Base-by-base conservation (phyloP, 2,329 filamentous ascomycete genomes). In the Seiridium unicorne region DNA sequence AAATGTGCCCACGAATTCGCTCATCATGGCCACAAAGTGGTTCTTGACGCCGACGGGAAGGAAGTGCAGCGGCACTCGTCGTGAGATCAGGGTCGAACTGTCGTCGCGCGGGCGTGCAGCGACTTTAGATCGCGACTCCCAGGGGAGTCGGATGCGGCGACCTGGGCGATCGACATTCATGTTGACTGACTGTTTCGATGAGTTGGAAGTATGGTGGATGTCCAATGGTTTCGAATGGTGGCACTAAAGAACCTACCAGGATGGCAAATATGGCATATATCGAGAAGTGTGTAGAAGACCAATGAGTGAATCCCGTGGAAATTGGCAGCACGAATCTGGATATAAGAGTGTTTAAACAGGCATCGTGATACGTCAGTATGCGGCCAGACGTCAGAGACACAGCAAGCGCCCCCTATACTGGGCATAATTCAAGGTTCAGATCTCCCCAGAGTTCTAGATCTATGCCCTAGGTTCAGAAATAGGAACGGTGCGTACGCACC, bases 1-100 rank as follows among this genome's bases (percentile, higher is more conserved):
- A n/a, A 74, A 73, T 2, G 76, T 78, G 44, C 76, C 76, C 13
- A 76, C 71, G 4, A 78, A 69, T 64, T 78, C 76, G 51, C 73
- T 72, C 6, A 58, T 51, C 47, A 68, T 65, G 55, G 56, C 56
- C 11, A 58, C 56, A 31, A 57, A 44, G 34, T 57, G 42, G 44
- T 57, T 48, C 55, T 57, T 46, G 26, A 34, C 42, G 6, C n/a
- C 55, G 53, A 36, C 36, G 7, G 42, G 40, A 9, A 48, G 55
- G 18, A 32, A 10, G 55, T 26, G 34, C 18, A 35, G 26, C 4
- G 7, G 32, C 3, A 57, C 42, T n/a, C 55, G 53, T n/a, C 53
- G 35, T 7, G 53, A 55, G 9, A 55, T 32, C 53, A 55, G 18
- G 13, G 53, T 55, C 53, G 36, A 26, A 36, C n/a, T 26, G 40